Percentiles rank a stretch among this genome's conserved stretches.
Conservation (phyloP, 2,329 filamentous ascomycete species). For the Trichoderma koningii region DNA sequence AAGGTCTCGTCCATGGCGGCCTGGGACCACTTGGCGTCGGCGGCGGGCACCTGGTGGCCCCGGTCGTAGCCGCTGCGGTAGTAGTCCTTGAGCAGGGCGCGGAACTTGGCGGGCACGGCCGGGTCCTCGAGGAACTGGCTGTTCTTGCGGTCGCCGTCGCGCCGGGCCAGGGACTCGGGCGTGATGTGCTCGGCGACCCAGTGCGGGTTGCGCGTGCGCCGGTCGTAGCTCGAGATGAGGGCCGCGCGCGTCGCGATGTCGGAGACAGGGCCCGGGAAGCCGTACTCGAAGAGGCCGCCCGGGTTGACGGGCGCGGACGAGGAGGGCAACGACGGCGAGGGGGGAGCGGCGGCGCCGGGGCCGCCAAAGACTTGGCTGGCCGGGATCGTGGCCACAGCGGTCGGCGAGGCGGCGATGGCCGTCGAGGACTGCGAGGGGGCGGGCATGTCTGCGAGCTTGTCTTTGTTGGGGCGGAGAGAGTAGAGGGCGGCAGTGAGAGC, state of each 20-base stretch:
- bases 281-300: constrained; percentile 76
- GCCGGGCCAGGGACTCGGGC: constrained; percentile 71
- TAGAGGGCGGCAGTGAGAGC: constrained; percentile 71
- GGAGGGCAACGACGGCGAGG: constrained; percentile 33
- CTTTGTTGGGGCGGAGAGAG: constrained; percentile 54
- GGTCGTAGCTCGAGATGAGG: constrained; percentile 86
- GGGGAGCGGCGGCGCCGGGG: constrained; percentile 35
- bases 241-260: constrained; percentile 78
- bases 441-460: constrained; percentile 48
- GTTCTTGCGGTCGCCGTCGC: constrained; percentile 80
- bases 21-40: constrained; percentile 95
- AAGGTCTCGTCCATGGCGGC: constrained; percentile 95
- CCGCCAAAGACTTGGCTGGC: constrained; percentile 58
- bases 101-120: constrained; percentile 79
- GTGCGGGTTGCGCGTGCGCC: constrained; percentile 83
- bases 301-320: constrained; percentile 65
- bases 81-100: constrained; percentile 90
- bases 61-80: constrained; percentile 92
- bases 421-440: constrained; percentile 39
- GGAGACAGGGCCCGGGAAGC: constrained; percentile 86
- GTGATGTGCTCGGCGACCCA: constrained; percentile 99
- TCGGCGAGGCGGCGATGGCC: constrained; percentile 36
- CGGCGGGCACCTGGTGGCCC: constrained; percentile 94
- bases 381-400: constrained; percentile 47
- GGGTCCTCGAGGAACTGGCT: constrained; percentile 81